phyloP scores from a whole-genome alignment of 2,329 filamentous ascomycete species.

The Aspergillus neoniger region DNA sequence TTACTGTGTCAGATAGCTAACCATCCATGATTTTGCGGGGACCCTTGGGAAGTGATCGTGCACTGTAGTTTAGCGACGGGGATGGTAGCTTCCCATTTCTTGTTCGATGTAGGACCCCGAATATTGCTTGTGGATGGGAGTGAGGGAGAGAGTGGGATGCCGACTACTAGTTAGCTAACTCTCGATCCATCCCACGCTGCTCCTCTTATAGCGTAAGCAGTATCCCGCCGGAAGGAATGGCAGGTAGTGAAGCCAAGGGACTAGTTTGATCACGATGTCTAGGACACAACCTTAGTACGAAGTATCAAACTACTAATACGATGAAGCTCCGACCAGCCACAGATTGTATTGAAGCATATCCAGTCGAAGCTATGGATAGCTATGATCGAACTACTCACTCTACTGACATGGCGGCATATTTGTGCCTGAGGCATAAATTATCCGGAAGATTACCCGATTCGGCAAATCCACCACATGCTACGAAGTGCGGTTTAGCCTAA shows the following conservation, averaged over 20 bases:
- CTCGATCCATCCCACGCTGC: no score
- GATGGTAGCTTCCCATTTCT: no score
- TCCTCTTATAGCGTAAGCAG: background rate
- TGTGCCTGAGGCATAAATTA: conserved; percentile 1
- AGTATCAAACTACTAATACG: background rate
- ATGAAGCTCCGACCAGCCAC: background rate
- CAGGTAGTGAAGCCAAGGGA: background rate
- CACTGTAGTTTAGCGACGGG: background rate
- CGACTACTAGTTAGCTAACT: no score
- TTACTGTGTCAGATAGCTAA: background rate
- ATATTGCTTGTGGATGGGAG: no score
- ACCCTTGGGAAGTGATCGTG: background rate
- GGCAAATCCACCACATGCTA: background rate
- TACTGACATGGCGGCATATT: background rate
- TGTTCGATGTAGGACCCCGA: no score
- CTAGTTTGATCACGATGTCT: background rate
- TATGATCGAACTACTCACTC: background rate
- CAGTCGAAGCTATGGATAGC: background rate
- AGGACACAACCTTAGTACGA: background rate
- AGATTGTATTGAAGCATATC: background rate
- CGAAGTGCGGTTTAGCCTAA: conserved; percentile 9
- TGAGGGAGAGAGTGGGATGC: no score
- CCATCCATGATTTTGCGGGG: background rate
- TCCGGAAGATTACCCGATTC: conserved; percentile 9
- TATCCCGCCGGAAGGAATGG: background rate